Evolutionary conservation across 2,329 filamentous ascomycete species (phyloP), one percentile per base, ranked within the genome.

Genomic region (Arthrinium phaeospermum): DNA sequence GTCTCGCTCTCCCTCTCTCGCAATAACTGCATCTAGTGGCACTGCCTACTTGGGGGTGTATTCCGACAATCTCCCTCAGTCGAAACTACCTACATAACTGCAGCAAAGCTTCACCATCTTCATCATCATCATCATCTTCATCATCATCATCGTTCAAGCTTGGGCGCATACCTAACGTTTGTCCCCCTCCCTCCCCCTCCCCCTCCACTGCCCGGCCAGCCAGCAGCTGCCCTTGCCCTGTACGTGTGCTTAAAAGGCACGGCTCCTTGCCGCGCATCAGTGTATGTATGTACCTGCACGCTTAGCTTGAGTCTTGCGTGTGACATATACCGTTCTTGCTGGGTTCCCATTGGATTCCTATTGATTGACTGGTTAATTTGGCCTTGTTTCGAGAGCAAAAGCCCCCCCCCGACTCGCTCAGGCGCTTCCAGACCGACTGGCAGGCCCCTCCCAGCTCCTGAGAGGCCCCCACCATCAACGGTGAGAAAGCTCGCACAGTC

Each of bases 381-480:
- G 53, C 19, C 30, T 64, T 41, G 57, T 41, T 64, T 64, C 57
- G 57, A 64, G 34, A 64, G 57, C 22, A 24, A 64, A 64, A 41
- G 57, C 8, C 57, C 57, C 57, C 8, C 57, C 57, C 57, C 57
- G 57, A 64, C 57, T 64, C 34, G 57, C 57, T 64, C 22, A 37
- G 34, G 57, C 57, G 57, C 57, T 69, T 69, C 67, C 67, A 49
- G 67, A 69, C 67, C 67, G 67, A 69, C 47, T 49, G 37, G 37
- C 45, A 69, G 45, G 27, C 30, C 45, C 45, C 67, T 49, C 67
- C n/a, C 67, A 46, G 45, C 47, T 69, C 67, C 67, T 64, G 57
- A 64, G 41, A 64, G 57, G 67, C 37, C 67, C 67, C 67, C 67
- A 69, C 67, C 44, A 49, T n/a, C 22, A 14, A 41, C 57, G 30